phyloP scores from a whole-genome alignment of 2,329 filamentous ascomycete species.

The Ophiostoma ulmi region DNA sequence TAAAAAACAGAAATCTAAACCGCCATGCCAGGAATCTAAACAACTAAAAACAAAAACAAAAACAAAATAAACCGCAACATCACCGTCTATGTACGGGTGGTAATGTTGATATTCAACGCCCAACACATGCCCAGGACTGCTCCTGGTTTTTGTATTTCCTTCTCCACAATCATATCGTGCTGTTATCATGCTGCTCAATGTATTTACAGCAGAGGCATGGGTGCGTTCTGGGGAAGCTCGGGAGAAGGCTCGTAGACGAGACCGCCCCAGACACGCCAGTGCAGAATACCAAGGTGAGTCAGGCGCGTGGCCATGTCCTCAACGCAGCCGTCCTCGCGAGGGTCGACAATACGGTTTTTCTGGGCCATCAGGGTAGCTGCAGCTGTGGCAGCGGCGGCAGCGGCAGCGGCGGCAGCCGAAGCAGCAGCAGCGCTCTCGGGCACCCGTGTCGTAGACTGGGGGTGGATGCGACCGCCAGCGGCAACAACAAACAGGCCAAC shows the following conservation, averaged over 20 bases:
- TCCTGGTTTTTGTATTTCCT: not conserved
- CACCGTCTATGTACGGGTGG: conserved; percentile 18
- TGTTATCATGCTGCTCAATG: not conserved
- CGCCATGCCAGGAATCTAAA: not conserved
- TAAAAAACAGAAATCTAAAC: not conserved
- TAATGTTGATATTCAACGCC: conserved; percentile 12
- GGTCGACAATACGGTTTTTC: conserved; percentile 19
- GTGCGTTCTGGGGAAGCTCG: conserved; percentile 8
- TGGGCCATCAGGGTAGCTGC: conserved; percentile 27
- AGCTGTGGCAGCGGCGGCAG: conserved; percentile 28
- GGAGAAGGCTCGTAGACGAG: conserved; percentile 56
- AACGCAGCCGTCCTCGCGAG: conserved; percentile 50
- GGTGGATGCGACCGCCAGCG: conserved; percentile 45
- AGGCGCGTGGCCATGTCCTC: conserved; percentile 70
- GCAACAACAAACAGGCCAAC: conserved; percentile 52
- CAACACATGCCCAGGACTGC: not conserved
- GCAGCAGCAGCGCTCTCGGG: conserved; percentile 30
- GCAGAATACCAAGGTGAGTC: conserved; percentile 75
- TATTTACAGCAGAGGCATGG: conserved; percentile 16
- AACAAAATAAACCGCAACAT: not conserved
- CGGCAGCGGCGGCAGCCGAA: conserved; percentile 31
- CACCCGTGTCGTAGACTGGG: conserved; percentile 30
- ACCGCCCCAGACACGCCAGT: conserved; percentile 84
- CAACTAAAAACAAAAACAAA: not conserved
- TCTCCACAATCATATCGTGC: not conserved